Percentiles rank a stretch among this genome's conserved stretches.
Conservation (phyloP, 495 filamentous ascomycete species). For the Copromyces sp. region DNA sequence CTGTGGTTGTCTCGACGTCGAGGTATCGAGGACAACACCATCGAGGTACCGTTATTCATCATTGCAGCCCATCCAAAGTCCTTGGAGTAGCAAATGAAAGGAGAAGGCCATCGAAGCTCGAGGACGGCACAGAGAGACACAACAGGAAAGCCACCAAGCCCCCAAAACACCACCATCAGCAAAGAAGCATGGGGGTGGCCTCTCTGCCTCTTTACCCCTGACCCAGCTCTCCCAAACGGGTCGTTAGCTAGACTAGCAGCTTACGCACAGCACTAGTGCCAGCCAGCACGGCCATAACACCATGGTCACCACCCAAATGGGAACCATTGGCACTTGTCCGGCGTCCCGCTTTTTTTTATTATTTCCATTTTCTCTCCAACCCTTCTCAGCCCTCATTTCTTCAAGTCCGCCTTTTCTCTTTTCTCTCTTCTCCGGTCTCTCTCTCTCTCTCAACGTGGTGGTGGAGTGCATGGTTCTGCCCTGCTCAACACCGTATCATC, state of each 20-base stretch:
- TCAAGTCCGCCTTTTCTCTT: background rate
- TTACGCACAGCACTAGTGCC: background rate
- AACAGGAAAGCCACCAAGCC: background rate
- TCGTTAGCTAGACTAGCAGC: background rate
- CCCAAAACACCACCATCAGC: background rate
- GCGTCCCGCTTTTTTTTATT: background rate
- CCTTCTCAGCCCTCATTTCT: background rate
- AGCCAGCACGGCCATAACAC: background rate
- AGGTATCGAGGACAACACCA: background rate
- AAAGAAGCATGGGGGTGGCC: background rate
- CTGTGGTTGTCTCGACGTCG: background rate
- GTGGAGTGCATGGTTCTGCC: background rate
- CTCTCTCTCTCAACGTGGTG: background rate
- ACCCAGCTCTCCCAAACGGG: background rate
- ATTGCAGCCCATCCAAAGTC: background rate
- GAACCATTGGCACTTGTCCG: background rate
- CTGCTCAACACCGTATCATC: background rate
- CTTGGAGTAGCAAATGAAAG: background rate
- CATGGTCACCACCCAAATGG: background rate
- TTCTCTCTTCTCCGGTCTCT: background rate
- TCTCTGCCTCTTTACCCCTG: background rate
- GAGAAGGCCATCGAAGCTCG: background rate
- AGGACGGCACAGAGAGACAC: background rate
- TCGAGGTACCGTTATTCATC: background rate
- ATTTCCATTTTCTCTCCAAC: background rate